Conservation (phyloP, 2,329 filamentous ascomycete genomes). For the Trichoderma semiorbis region DNA sequence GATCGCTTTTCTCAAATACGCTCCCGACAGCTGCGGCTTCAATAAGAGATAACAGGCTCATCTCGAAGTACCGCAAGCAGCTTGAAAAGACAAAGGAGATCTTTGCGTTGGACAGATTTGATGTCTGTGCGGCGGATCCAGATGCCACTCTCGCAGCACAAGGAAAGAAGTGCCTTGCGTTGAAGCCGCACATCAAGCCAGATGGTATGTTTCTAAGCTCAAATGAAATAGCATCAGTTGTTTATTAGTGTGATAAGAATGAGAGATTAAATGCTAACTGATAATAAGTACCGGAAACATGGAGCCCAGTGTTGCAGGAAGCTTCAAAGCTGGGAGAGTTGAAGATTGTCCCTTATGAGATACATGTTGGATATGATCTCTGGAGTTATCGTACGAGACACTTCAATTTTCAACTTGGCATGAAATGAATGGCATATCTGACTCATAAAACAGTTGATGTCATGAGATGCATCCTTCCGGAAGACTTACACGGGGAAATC, state of each 20-base stretch:
- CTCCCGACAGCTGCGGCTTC: slow-evolving; percentile 75
- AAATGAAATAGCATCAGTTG: neutral
- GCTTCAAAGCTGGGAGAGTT: slow-evolving; percentile 67
- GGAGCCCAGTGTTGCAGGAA: slow-evolving; percentile 67
- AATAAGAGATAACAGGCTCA: slow-evolving; percentile 70
- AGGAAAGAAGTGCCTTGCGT: slow-evolving; percentile 60
- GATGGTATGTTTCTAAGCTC: slow-evolving; percentile 5
- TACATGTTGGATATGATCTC: slow-evolving; percentile 77
- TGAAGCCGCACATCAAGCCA: slow-evolving; percentile 53
- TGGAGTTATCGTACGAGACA: slow-evolving; percentile 68
- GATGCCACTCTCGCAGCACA: slow-evolving; percentile 48
- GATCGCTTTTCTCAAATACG: slow-evolving; percentile 74
- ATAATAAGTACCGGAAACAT: slow-evolving; percentile 58
- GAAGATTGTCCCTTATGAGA: slow-evolving; percentile 68
- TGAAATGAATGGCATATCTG: neutral
- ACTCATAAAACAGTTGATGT: slow-evolving; percentile 62
- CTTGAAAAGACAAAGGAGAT: slow-evolving; percentile 65
- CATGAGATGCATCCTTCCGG: slow-evolving; percentile 74
- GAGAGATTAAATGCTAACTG: neutral
- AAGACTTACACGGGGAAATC: slow-evolving; percentile 74
- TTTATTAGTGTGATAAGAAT: neutral
- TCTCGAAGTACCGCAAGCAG: slow-evolving; percentile 65
- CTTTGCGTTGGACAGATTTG: slow-evolving; percentile 60
- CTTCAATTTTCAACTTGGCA: neutral
- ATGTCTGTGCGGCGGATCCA: slow-evolving; percentile 61